phyloP scores from a whole-genome alignment of 129 eudicot genomes.

The Scalesia atractyloides region DNA sequence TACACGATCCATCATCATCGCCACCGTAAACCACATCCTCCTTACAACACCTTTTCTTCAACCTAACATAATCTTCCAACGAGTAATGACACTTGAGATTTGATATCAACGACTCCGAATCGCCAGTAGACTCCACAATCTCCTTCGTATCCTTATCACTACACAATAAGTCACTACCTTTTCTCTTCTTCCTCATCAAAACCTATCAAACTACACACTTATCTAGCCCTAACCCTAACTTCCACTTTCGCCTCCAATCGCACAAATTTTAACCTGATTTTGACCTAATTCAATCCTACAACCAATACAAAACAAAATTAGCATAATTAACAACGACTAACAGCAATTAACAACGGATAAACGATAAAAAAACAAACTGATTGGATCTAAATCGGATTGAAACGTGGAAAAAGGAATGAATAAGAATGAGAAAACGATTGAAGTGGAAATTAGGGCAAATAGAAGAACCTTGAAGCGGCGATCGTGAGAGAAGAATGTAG shows the following conservation, averaged over 20 bases:
- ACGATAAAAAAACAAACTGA: background rate
- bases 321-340: background rate
- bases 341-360: too few species aligned
- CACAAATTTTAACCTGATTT: too few species aligned
- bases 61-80: conserved; percentile 59
- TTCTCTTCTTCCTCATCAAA: conserved; percentile 78
- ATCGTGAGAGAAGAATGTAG: conserved; percentile 7
- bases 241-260: background rate
- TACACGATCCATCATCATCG: conserved; percentile 45
- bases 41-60: conserved; percentile 58
- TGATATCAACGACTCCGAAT: conserved; percentile 43
- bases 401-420: background rate
- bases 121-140: conserved; percentile 44
- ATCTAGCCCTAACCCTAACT: conserved; percentile 6
- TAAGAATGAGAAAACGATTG: too few species aligned
- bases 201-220: background rate
- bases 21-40: conserved; percentile 45
- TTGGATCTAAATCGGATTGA: conserved; percentile 9
- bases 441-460: conserved; percentile 16
- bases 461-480: conserved; percentile 29
- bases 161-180: conserved; percentile 57
- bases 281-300: conserved; percentile 27
- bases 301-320: background rate
- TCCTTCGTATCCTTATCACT: conserved; percentile 29
- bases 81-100: conserved; percentile 62